Conservation (phyloP, 2,329 filamentous ascomycete species). For the Claviceps purpurea region DNA sequence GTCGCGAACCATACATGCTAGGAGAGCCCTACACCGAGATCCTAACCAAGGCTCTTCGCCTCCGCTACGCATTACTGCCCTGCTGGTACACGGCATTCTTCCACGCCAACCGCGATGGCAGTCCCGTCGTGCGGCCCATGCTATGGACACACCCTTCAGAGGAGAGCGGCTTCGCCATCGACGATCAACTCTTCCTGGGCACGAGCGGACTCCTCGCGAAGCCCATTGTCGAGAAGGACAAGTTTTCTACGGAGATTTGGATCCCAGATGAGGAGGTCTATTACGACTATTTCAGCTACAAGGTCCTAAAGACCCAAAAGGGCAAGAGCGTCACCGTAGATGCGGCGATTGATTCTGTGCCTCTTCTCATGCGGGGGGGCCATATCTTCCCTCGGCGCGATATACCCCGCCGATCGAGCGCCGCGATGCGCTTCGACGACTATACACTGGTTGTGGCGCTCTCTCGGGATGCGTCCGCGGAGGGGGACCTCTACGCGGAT, state of each 20-base stretch:
- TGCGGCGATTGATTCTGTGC: constrained; percentile 75
- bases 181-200: constrained; percentile 88
- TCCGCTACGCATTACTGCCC: constrained; percentile 81
- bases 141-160: constrained; percentile 84
- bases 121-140: constrained; percentile 80
- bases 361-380: constrained; percentile 82
- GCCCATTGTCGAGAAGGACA: constrained; percentile 69
- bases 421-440: constrained; percentile 86
- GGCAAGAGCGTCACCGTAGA: constrained; percentile 57
- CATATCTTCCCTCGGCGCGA: constrained; percentile 88
- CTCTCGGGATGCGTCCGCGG: constrained; percentile 45
- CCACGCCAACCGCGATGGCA: constrained; percentile 68
- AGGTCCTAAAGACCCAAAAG: constrained; percentile 53
- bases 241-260: constrained; percentile 63
- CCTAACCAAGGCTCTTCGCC: constrained; percentile 72
- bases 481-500: constrained; percentile 78
- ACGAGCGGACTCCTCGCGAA: constrained; percentile 84
- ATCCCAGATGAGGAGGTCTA: constrained; percentile 82
- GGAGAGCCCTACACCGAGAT: constrained; percentile 77
- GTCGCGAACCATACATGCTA: constrained; percentile 82
- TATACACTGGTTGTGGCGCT: constrained; percentile 76
- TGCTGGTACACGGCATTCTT: constrained; percentile 97
- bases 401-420: constrained; percentile 68
- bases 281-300: constrained; percentile 91
- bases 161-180: constrained; percentile 74